These are phyloP conservation scores for Bolboschoenus planiculmis DNA, from an alignment of 176 grass and related monocot species.

Conservation along the genomic window DNA sequence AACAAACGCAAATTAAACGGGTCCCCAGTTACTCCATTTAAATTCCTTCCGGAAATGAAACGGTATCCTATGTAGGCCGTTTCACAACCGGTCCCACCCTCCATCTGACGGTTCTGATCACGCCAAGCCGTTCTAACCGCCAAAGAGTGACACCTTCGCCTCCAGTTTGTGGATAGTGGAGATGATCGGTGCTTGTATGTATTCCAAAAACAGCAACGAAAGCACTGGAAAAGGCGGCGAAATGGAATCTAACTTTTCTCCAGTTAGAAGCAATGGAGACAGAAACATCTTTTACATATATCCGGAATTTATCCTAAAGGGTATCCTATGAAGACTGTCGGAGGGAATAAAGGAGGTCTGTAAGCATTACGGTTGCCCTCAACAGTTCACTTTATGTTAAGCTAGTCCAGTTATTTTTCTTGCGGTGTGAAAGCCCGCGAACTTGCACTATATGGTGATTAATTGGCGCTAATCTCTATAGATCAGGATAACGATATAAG, in stretches of 20 bases:
- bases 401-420: neutral
- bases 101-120: slow-evolving; percentile 6
- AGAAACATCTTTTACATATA: neutral
- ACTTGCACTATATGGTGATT: neutral
- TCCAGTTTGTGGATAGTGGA: neutral
- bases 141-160: neutral
- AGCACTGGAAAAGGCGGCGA: too few species aligned
- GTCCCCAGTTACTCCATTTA: neutral
- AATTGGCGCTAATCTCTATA: neutral
- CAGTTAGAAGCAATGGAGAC: neutral
- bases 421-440: neutral
- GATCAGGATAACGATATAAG: neutral
- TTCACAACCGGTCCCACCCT: neutral
- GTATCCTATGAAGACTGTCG: slow-evolving; percentile 6
- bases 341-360: neutral
- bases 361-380: neutral
- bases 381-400: neutral
- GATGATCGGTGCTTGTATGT: neutral
- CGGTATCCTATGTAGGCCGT: slow-evolving; percentile 11
- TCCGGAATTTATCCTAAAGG: neutral
- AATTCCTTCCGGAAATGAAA: slow-evolving; percentile 4
- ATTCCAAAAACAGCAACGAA: too few species aligned
- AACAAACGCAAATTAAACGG: neutral
- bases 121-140: neutral
- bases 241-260: neutral